A percentile compares a stretch with the other conserved stretches of the same genome.
Evolutionary conservation across 305 asterid genomes (phyloP).

Genomic region (Euphrasia arctica): DNA sequence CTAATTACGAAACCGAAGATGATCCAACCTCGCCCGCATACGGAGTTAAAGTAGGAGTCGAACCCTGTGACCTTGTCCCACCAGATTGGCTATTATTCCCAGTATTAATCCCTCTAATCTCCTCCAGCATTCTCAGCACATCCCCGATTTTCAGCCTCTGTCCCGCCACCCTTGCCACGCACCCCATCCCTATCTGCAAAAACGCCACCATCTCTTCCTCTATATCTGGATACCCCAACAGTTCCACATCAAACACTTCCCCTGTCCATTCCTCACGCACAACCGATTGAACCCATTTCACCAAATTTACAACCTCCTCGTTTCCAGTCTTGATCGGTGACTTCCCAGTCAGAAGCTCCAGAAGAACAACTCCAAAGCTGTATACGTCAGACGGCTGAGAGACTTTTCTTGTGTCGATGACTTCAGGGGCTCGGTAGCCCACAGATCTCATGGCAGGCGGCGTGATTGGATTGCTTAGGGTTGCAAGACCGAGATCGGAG

Average conservation of each 20-base stretch:
- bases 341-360: conserved; percentile 39
- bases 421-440: conserved; percentile 42
- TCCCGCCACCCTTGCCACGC: conserved; percentile 34
- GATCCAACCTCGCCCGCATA: conserved; percentile 25
- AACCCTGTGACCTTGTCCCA: conserved; percentile 36
- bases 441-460: conserved; percentile 24
- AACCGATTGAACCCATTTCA: conserved; percentile 37
- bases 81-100: conserved; percentile 29
- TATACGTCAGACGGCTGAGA: conserved; percentile 40
- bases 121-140: conserved; percentile 38
- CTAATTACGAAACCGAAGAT: conserved; percentile 29
- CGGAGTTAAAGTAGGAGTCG: conserved; percentile 39
- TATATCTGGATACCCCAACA: conserved; percentile 40
- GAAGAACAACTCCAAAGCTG: conserved; percentile 42
- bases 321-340: conserved; percentile 30
- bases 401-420: conserved; percentile 31
- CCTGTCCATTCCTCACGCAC: conserved; percentile 48
- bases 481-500: conserved; percentile 40
- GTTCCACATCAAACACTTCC: conserved; percentile 44
- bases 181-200: conserved; percentile 42
- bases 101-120: conserved; percentile 24
- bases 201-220: conserved; percentile 48
- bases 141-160: conserved; percentile 39
- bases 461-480: conserved; percentile 28
- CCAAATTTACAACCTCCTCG: conserved; percentile 35